These are phyloP conservation scores for Eucalyptus cladocalyx DNA, from an alignment of 345 rosid genomes.

Conservation along the genomic window DNA sequence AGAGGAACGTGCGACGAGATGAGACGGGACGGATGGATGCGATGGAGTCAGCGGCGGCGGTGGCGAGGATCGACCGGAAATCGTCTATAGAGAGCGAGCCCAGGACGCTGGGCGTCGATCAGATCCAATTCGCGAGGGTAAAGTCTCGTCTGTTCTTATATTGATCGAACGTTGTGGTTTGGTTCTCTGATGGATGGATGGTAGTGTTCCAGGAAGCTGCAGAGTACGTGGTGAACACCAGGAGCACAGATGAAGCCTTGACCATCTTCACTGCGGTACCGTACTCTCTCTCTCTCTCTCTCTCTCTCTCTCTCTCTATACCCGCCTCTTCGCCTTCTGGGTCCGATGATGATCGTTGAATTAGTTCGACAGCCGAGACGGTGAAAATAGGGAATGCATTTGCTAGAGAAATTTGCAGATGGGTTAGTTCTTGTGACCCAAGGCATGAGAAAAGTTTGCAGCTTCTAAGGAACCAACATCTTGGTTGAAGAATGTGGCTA, in stretches of 20 bases:
- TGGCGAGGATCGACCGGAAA: not conserved
- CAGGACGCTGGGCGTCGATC: not conserved
- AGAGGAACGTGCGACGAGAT: not conserved
- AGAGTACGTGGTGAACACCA: not conserved
- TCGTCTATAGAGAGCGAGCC: conserved; percentile 4
- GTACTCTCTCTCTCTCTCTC: not conserved
- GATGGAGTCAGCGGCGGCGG: not conserved
- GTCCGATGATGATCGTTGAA: not conserved
- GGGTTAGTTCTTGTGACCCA: not conserved
- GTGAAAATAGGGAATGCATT: not conserved
- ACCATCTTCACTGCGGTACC: not conserved
- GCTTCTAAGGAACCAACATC: not conserved
- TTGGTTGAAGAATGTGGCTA: not conserved
- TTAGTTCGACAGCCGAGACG: rapidly evolving
- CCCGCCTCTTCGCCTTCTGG: not conserved
- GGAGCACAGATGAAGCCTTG: not conserved
- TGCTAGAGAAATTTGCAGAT: not conserved
- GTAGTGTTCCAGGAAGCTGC: not conserved
- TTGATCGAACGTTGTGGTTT: not conserved
- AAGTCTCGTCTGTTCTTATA: not conserved
- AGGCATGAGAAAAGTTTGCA: not conserved
- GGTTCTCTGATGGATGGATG: not conserved
- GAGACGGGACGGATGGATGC: not conserved
- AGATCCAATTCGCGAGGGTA: conserved; percentile 2
- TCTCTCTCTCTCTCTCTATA: not conserved